Evolutionary conservation across 768 basidiomycete genomes (phyloP).

Genomic region (Harrya chromipes): DNA sequence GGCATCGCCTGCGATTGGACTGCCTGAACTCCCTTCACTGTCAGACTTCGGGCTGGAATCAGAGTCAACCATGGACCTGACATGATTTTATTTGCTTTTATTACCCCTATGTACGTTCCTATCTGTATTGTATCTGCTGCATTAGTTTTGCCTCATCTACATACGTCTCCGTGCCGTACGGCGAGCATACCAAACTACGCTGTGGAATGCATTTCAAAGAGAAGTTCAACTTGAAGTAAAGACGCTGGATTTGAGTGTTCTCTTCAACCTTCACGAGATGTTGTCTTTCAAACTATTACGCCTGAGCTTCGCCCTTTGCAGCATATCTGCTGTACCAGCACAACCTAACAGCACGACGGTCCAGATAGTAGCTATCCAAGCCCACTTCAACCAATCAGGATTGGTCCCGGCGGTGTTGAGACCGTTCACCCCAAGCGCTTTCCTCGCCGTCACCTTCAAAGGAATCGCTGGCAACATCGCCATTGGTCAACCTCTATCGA

Average conservation of each 20-base stretch:
- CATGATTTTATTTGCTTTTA: slow-evolving; percentile 25
- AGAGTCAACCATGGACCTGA: slow-evolving; percentile 23
- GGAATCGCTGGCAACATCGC: slow-evolving; percentile 47
- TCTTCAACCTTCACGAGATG: slow-evolving; percentile 13
- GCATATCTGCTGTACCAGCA: slow-evolving; percentile 38
- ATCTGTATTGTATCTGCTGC: slow-evolving; percentile 35
- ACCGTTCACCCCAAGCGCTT: slow-evolving; percentile 58
- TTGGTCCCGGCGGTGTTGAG: slow-evolving; percentile 62
- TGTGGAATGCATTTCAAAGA: slow-evolving; percentile 14
- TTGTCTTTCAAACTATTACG: slow-evolving; percentile 5
- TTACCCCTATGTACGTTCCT: slow-evolving; percentile 23
- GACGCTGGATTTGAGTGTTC: neutral
- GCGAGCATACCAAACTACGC: slow-evolving; percentile 21
- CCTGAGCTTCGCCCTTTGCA: slow-evolving; percentile 36
- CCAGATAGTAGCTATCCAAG: slow-evolving; percentile 58
- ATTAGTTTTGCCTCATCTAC: slow-evolving; percentile 23
- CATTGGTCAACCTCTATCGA: slow-evolving; percentile 57
- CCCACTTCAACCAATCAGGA: slow-evolving; percentile 59
- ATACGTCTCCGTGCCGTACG: slow-evolving; percentile 4
- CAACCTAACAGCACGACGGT: slow-evolving; percentile 43
- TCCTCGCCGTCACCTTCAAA: slow-evolving; percentile 50
- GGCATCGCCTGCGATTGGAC: slow-evolving; percentile 22
- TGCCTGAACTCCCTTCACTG: slow-evolving; percentile 26
- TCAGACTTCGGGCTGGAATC: slow-evolving; percentile 29
- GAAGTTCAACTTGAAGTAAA: neutral